Conservation (phyloP, 176 grass and related monocot genomes). For the Oryza glaberrima region DNA sequence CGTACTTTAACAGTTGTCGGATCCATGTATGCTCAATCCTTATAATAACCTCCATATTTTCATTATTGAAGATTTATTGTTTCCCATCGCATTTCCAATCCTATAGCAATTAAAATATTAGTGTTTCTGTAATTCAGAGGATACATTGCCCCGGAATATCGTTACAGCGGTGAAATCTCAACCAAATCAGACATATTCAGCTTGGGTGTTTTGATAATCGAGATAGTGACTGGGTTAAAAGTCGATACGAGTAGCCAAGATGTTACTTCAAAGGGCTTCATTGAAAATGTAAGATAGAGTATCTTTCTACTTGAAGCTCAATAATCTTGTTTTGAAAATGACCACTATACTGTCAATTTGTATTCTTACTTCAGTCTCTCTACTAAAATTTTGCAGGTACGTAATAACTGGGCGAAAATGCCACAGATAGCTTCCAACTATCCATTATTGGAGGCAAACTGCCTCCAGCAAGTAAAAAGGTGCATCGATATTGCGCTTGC, state of each 20-base stretch:
- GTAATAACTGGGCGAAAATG: constrained; percentile 20
- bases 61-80: neutral
- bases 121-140: constrained; percentile 24
- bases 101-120: neutral
- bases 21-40: constrained; percentile 18
- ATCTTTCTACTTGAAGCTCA: neutral
- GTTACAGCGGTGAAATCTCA: constrained; percentile 41
- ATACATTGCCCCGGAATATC: constrained; percentile 43
- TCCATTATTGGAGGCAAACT: constrained; percentile 19
- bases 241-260: constrained; percentile 19
- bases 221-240: constrained; percentile 17
- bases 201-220: constrained; percentile 13
- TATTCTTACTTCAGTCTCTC: neutral
- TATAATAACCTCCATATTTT: neutral
- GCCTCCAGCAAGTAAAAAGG: constrained; percentile 29
- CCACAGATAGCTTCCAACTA: constrained; percentile 32
- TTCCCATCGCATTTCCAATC: neutral
- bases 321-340: neutral
- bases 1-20: constrained; percentile 39
- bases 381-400: constrained; percentile 16
- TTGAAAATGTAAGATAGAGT: constrained; percentile 8
- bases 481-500: constrained; percentile 24
- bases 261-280: neutral
- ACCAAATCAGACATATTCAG: constrained; percentile 44
- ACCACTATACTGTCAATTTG: neutral